phyloP scores from a whole-genome alignment of 1,139 yeast genomes.

The Kazachstania sp. region DNA sequence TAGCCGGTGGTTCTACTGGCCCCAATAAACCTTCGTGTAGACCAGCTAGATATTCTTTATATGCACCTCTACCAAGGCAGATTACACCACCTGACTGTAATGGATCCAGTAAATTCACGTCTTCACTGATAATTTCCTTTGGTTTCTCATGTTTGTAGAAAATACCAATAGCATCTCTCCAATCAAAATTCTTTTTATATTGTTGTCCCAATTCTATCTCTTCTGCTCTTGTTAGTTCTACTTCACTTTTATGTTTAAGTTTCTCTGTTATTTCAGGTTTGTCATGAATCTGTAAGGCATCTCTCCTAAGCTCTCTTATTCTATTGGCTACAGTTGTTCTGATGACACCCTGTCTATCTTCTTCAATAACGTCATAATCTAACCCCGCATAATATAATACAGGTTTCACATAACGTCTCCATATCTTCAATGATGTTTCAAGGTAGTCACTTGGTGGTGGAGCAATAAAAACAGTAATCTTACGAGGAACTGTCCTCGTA shows the following conservation, averaged over 20 bases:
- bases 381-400: constrained; percentile 77
- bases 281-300: constrained; percentile 16
- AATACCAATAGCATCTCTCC: constrained; percentile 53
- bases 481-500: constrained; percentile 52
- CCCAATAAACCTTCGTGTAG: constrained; percentile 93
- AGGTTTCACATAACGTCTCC: constrained; percentile 80
- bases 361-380: constrained; percentile 71
- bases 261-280: neutral
- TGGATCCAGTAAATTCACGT: constrained; percentile 35
- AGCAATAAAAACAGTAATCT: constrained; percentile 73
- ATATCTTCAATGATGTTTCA: constrained; percentile 63
- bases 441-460: constrained; percentile 95
- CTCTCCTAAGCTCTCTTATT: constrained; percentile 59
- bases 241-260: constrained; percentile 8
- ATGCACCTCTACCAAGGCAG: constrained; percentile 93
- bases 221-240: constrained; percentile 6
- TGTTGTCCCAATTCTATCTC: constrained; percentile 16
- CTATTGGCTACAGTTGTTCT: constrained; percentile 74
- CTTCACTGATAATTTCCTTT: constrained; percentile 39
- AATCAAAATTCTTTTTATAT: constrained; percentile 27
- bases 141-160: constrained; percentile 36
- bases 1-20: constrained; percentile 50
- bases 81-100: constrained; percentile 71
- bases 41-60: constrained; percentile 83
- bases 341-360: constrained; percentile 78